Evolutionary conservation across 768 basidiomycete genomes (phyloP).

Genomic region (Albatrellus ellisii): DNA sequence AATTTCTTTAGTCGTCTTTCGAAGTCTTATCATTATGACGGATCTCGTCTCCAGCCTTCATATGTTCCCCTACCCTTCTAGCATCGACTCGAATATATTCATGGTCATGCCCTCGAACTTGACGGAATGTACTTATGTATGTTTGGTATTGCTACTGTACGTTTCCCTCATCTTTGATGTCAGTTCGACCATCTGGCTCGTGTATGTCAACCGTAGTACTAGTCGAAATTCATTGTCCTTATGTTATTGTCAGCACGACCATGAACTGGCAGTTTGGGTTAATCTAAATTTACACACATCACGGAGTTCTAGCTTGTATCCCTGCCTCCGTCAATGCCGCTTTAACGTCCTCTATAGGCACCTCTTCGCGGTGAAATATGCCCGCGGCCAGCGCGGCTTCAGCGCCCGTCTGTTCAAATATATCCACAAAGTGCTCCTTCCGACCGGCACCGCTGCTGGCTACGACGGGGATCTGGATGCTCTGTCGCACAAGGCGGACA

Average conservation of each 20-base stretch:
- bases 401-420: constrained; percentile 66
- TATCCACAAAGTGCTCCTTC: constrained; percentile 72
- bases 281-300: background rate
- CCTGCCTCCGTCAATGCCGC: constrained; percentile 29
- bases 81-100: too few species aligned
- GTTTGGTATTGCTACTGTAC: too few species aligned
- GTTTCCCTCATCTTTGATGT: too few species aligned
- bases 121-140: too few species aligned
- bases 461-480: constrained; percentile 83
- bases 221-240: constrained; percentile 11
- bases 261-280: too few species aligned
- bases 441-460: constrained; percentile 90
- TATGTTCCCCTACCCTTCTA: background rate
- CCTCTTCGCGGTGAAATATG: constrained; percentile 90
- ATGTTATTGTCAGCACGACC: too few species aligned
- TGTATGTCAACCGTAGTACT: constrained; percentile 4
- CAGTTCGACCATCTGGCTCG: too few species aligned
- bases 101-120: too few species aligned
- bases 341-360: constrained; percentile 76
- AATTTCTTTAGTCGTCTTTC: background rate
- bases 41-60: background rate
- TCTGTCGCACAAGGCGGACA: constrained; percentile 56
- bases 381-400: constrained; percentile 95
- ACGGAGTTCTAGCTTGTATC: constrained; percentile 32
- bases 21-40: constrained; percentile 2